Base-by-base conservation (phyloP, 352 stramenopile species). In the Sclerospora graminicola region DNA sequence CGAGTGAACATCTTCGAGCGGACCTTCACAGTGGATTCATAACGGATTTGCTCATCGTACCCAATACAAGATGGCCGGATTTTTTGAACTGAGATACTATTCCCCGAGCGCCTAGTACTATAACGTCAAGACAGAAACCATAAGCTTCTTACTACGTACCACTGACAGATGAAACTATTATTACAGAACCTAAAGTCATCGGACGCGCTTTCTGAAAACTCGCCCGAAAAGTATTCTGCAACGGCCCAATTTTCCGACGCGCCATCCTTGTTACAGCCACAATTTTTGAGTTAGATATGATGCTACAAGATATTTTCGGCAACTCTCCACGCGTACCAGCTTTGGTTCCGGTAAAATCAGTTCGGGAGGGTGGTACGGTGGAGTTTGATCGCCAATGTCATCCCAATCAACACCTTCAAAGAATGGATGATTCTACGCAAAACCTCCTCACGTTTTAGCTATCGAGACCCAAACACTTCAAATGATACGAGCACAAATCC, bases 331-430 rank as follows among this genome's bases (percentile, higher is more conserved):
- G 40, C 46, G 14, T 46, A 82, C 69, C 45, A 84, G 49, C 46
- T 64, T 69, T 18, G 77, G 73, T 20, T 89, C 77, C 0, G 71
- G 53, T 18, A 89, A 59, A 10, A 75, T 62, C 20, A 85, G 53
- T 3, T 53, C 42, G 13, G 73, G 69, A 34, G 80, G 80, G 18
- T 33, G 64, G 41, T 80, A 89, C 13, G 79, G 82, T 1, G 79
- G 58, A 26, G 51, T 59, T 37, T 77, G 64, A 30, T 78, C 46
- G 27, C 60, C 41, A 23, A 89, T 61, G 6, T 60, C 56, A 15
- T 76, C 66, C 82, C 82, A 93, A 27, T 91, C 54, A 30, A 91
- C 56, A 11, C 73, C 79, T 35, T 79, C 58, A 51, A 93, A 93
- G 45, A 91, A 93, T 4, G 63, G 60, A 23, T 93, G 82, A 18